These are phyloP conservation scores for Ophiostoma ulmi DNA, from an alignment of 2,329 filamentous ascomycete species.

Conservation along the genomic window DNA sequence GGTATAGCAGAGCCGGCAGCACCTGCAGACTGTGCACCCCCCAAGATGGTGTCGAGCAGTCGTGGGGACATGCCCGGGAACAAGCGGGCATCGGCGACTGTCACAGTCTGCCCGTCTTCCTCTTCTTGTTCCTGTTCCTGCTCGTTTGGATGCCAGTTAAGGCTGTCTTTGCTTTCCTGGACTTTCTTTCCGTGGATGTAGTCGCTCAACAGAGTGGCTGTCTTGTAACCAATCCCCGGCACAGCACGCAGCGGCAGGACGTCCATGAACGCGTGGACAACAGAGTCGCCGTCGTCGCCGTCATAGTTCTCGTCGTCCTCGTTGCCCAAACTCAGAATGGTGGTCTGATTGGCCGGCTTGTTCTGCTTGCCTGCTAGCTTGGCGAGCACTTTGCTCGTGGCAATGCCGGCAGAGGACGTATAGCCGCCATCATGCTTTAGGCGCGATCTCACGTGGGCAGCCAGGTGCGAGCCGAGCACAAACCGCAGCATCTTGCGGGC, in stretches of 20 bases:
- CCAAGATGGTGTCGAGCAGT: conserved; percentile 62
- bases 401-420: conserved; percentile 80
- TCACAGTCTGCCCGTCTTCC: conserved; percentile 42
- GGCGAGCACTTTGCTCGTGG: conserved; percentile 78
- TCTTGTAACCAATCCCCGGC: conserved; percentile 79
- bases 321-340: conserved; percentile 31
- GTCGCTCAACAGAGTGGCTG: conserved; percentile 52
- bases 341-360: conserved; percentile 85
- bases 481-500: conserved; percentile 49
- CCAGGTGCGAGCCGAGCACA: conserved; percentile 74
- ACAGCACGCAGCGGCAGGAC: conserved; percentile 70
- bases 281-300: conserved; percentile 21
- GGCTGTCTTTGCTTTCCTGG: conserved; percentile 30
- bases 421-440: conserved; percentile 70
- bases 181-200: conserved; percentile 36
- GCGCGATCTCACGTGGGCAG: conserved; percentile 63
- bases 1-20: conserved; percentile 38
- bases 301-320: background rate
- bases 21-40: conserved; percentile 44
- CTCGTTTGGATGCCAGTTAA: conserved; percentile 28
- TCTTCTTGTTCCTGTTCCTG: conserved; percentile 31
- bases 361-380: conserved; percentile 80
- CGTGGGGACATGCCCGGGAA: conserved; percentile 59
- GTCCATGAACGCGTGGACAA: conserved; percentile 67
- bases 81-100: conserved; percentile 59